phyloP scores from a whole-genome alignment of 108 stramenopile genomes.

The Cyclotella choctawhatcheeana region DNA sequence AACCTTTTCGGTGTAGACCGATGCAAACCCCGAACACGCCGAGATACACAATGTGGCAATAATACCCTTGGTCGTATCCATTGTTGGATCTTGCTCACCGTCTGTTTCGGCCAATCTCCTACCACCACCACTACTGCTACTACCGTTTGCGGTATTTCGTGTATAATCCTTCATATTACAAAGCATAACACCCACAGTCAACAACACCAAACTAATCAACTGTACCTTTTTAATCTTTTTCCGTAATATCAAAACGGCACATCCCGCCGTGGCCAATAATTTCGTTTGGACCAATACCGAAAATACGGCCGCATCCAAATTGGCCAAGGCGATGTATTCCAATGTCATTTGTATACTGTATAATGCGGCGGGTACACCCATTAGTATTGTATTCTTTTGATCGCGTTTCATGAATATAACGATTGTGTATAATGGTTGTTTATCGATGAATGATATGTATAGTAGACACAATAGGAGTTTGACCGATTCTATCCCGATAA shows the following conservation, averaged over 20 bases:
- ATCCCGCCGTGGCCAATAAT: constrained; percentile 91
- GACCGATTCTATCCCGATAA: constrained; percentile 72
- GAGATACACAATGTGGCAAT: constrained; percentile 77
- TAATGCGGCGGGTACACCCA: constrained; percentile 91
- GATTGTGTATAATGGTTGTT: constrained; percentile 39
- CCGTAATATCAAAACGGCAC: constrained; percentile 85
- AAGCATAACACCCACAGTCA: constrained; percentile 93
- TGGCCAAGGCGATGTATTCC: constrained; percentile 93
- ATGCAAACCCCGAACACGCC: constrained; percentile 91
- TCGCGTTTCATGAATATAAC: constrained; percentile 70
- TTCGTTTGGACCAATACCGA: constrained; percentile 95
- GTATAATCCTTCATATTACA: constrained; percentile 66
- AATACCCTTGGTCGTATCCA: constrained; percentile 72
- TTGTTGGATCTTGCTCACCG: too few relatives aligned
- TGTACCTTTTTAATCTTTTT: constrained; percentile 77
- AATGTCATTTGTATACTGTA: constrained; percentile 96
- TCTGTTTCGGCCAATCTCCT: background rate
- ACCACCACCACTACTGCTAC: background rate
- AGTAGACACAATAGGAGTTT: constrained; percentile 62
- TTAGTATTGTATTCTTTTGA: constrained; percentile 69
- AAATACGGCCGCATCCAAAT: constrained; percentile 93
- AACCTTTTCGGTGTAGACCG: constrained; percentile 96
- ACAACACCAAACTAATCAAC: constrained; percentile 77
- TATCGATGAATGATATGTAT: constrained; percentile 69
- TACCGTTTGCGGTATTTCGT: too few relatives aligned